phyloP scores from a whole-genome alignment of 768 basidiomycete species.

The Infundibulicybe gibba region DNA sequence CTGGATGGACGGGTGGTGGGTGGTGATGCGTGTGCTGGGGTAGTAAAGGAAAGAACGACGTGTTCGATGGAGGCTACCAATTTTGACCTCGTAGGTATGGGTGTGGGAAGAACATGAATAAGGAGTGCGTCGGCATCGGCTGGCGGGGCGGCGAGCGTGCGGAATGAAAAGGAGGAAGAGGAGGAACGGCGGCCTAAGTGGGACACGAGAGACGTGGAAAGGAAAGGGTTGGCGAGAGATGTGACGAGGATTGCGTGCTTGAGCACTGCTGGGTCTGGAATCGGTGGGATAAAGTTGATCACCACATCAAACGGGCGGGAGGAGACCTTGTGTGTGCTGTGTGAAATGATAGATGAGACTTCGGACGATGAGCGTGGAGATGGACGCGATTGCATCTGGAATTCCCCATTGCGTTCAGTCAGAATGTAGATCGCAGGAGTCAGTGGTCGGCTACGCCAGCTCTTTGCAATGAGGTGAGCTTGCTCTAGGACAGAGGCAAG shows the following conservation, averaged over 20 bases:
- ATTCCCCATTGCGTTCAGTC: slow-evolving; percentile 29
- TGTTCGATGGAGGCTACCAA: no score
- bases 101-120: no score
- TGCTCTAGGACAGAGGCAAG: slow-evolving; percentile 38
- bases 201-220: slow-evolving; percentile 9
- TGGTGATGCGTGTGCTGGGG: no score
- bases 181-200: neutral
- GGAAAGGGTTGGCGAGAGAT: slow-evolving; percentile 33
- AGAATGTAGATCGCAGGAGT: slow-evolving; percentile 15
- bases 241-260: slow-evolving; percentile 43
- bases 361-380: slow-evolving; percentile 1
- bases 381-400: neutral
- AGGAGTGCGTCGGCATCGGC: no score
- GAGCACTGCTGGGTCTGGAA: slow-evolving; percentile 37
- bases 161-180: neutral
- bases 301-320: slow-evolving; percentile 35
- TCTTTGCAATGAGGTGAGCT: slow-evolving; percentile 30
- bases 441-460: slow-evolving; percentile 16
- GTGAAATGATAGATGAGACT: neutral
- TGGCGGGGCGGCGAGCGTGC: no score
- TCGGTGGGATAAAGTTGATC: slow-evolving; percentile 38
- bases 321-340: neutral
- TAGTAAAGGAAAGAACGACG: no score
- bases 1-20: no score
- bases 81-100: no score